Base-by-base conservation (phyloP, 495 filamentous ascomycete species). In the Daldinia vernicosa region DNA sequence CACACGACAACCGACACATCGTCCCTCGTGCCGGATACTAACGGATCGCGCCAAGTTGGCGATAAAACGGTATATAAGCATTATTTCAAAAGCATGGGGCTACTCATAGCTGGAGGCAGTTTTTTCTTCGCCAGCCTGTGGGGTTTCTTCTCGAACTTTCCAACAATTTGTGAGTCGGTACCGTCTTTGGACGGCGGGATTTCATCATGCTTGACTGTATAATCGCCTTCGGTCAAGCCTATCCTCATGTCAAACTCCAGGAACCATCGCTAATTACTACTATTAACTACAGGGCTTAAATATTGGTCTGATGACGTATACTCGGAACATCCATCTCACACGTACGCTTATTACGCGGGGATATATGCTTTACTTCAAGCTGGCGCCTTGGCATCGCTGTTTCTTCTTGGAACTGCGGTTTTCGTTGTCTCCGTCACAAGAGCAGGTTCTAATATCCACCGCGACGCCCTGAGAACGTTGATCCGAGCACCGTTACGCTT, bases 401-500 rank as follows among this genome's bases (percentile, higher is more conserved):
- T 45, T 19, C n/a, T 45, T 6, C 2, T 45, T 19, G 40, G 40
- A 3, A 19, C 1, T 17, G 15, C 40, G n/a, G 7, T 45, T 4
- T 0, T 45, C 6, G 8, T 45, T 4, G 40, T 45, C 40, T 17
- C 40, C 7, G 70, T 71, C 15, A 37, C 60, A 40, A 22, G 32
- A 4, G 60, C 71, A 14, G 75, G 75, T 15, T 53, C 74, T 22
- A 75, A 70, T 3, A 43, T 80, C 7, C 76, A 80, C 55, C 64
- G 60, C 32, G 71, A 71, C n/a, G 68, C 74, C 24, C 43, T 78
- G 40, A 5, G 26, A 1, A 79, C 72, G 4, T 52, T 75, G 24
- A 77, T 75, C n/a, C 72, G 68, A 12, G 75, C 76, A 15, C 75
- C 76, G 24, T 63, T 82, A 26, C 63, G 17, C 40, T 45, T 45